Base-by-base conservation (phyloP, 306 rosid species). In the Ammopiptanthus mongolicus region DNA sequence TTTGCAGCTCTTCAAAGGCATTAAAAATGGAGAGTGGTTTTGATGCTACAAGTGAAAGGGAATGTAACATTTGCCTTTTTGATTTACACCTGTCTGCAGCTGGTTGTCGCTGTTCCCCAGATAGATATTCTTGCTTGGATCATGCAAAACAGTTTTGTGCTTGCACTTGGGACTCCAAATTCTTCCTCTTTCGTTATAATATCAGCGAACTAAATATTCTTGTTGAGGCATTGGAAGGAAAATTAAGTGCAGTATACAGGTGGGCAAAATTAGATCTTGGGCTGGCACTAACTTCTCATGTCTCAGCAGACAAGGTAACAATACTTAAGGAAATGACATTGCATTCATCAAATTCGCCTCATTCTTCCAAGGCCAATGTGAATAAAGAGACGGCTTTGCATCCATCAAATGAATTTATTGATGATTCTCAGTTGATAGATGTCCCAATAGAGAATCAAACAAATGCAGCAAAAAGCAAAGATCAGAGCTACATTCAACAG, bases 181-280 rank as follows among this genome's bases (percentile, higher is more conserved):
- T 89, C 82, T 96, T 90, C 77, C 98, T 96, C 48, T 96, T 92
- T 31, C 99, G 99, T n/a, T 96, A 96, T 74, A 96, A 92, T 77
- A 78, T 86, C 28, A 78, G 79, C 78, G 99, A 96, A 79, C 79
- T 96, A 80, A 84, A 80, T 76, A 83, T 92, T 78, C 96, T 96
- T 56, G 89, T 92, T 68, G 97, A 96, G 82, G 99, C 99, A 77
- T 85, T 96, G 91, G 93, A 96, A 77, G 99, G 99, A 80, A 96
- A 96, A 70, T 80, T 92, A 83, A 92, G 98, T 88, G 96, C 99
- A 70, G 82, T 92, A 50, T 92, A 96, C 85, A 86, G 98, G 84
- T 96, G 99, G 99, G 97, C 99, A 70, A 87, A 92, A 69, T 84
- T 77, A 44, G 97, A 96, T 79, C 99, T 96, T 84, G 98, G 99